Base-by-base conservation (phyloP, 176 grass and related monocot species). In the Puya raimondii region DNA sequence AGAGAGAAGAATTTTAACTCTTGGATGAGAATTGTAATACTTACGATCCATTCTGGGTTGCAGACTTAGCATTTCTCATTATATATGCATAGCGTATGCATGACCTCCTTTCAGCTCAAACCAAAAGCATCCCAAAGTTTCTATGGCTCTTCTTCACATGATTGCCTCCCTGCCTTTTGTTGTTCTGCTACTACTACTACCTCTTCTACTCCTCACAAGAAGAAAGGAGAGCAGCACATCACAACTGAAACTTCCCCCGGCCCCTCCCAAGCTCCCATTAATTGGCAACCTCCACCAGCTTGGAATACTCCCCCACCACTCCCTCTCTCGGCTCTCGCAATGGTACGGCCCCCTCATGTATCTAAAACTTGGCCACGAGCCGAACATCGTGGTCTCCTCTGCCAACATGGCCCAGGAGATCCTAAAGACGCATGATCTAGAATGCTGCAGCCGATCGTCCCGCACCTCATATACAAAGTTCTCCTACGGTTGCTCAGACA, bases 401-500 rank as follows among this genome's bases (percentile, higher is more conserved):
- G 54, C 54, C 2, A 10, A 59, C n/a, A 18, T 18, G 20, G 54
- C 54, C 2, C 5, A 21, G 20, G 54, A 21, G 13, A 20, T 59
- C 54, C 5, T 59, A 18, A 21, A 20, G 4, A 33, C 63, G 13
- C 74, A 76, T 50, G 74, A 76, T 49, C 6, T 9, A 50, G 47
- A 56, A 16, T 22, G 26, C 25, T 52, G 57, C 15, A 76, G 1
- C 15, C 26, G 74, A 15, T 23, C 74, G 2, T 50, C 50, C 14
- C 74, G 20, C 66, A 49, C 22, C 50, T 50, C 47, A 47, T 53
- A 11, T 61, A 23, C 64, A n/a, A 74, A 51, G 48, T 48, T 76
- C 13, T 76, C 59, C 1, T 76, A 76, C 47, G 59, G 59, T 1
- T 53, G 20, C 51, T 26, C 47, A 17, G 74, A 53, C 6, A 6